phyloP scores from a whole-genome alignment of 352 stramenopile genomes.

The Phytophthora pini region DNA sequence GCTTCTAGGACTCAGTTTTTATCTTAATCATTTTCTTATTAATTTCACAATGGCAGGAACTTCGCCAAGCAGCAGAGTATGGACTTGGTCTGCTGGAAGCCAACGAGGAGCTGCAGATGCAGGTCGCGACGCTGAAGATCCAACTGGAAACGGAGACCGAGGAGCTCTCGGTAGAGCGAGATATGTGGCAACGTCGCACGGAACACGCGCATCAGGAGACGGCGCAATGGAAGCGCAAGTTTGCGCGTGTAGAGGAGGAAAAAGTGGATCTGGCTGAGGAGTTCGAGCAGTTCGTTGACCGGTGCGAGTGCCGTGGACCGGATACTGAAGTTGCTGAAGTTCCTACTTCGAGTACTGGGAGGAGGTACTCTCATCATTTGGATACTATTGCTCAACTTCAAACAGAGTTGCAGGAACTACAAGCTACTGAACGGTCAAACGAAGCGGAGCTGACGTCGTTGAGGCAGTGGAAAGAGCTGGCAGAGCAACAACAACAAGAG shows the following conservation, averaged over 20 bases:
- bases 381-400: constrained; percentile 47
- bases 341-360: constrained; percentile 3
- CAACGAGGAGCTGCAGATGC: constrained; percentile 80
- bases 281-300: constrained; percentile 60
- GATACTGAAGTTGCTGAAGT: constrained; percentile 3
- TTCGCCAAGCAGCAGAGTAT: constrained; percentile 80
- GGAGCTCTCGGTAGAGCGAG: constrained; percentile 68
- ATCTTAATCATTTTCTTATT: constrained; percentile 1
- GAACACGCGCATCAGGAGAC: constrained; percentile 68
- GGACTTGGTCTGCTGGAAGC: constrained; percentile 73
- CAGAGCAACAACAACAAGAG: constrained; percentile 53
- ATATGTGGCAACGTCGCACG: constrained; percentile 66
- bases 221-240: constrained; percentile 77
- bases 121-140: constrained; percentile 76
- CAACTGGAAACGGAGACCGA: constrained; percentile 68
- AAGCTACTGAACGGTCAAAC: constrained; percentile 44
- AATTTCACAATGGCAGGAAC: constrained; percentile 52
- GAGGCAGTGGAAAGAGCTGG: constrained; percentile 54
- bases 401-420: constrained; percentile 50
- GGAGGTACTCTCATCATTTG: constrained; percentile 34
- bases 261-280: constrained; percentile 60
- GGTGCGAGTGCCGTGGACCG: constrained; percentile 44
- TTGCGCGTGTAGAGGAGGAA: constrained; percentile 66
- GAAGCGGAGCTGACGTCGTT: constrained; percentile 48
- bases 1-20: background rate